Conservation (phyloP, 148 eudicot genomes). For the Cornus suecica region DNA sequence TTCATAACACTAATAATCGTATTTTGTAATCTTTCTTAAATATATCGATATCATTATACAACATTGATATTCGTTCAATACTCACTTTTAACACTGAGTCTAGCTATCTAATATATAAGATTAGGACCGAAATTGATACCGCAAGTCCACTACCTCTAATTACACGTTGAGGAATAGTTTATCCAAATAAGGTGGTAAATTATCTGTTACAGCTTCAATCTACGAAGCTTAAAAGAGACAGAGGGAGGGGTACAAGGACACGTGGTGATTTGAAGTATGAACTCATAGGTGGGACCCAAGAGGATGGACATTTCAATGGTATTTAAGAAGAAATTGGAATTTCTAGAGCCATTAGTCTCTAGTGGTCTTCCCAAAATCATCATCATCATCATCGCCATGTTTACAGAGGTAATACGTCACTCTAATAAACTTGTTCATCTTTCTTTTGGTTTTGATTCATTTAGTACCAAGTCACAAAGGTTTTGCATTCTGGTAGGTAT, state of each 20-base stretch:
- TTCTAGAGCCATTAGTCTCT: neutral
- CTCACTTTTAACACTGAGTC: too few relatives aligned
- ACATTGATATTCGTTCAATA: too few relatives aligned
- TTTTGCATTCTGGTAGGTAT: neutral
- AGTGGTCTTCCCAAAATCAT: neutral
- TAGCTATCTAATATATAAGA: too few relatives aligned
- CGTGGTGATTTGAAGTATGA: neutral
- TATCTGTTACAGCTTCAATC: neutral
- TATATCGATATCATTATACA: too few relatives aligned
- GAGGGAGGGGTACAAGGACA: neutral
- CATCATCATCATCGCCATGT: conserved; percentile 8
- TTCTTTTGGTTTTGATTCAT: neutral
- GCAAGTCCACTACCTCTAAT: neutral
- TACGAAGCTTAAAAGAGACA: neutral
- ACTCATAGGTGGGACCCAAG: neutral
- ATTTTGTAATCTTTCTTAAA: too few relatives aligned
- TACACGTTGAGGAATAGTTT: neutral
- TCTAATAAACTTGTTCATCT: neutral
- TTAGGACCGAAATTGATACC: too few relatives aligned
- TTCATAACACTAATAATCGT: too few relatives aligned
- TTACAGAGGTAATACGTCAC: conserved; percentile 4
- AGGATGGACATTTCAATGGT: neutral
- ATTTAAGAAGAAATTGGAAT: conserved; percentile 7
- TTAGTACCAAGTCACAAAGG: neutral
- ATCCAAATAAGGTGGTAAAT: neutral